Evolutionary conservation across 345 rosid species (phyloP).

Genomic region (Kandelia obovata): DNA sequence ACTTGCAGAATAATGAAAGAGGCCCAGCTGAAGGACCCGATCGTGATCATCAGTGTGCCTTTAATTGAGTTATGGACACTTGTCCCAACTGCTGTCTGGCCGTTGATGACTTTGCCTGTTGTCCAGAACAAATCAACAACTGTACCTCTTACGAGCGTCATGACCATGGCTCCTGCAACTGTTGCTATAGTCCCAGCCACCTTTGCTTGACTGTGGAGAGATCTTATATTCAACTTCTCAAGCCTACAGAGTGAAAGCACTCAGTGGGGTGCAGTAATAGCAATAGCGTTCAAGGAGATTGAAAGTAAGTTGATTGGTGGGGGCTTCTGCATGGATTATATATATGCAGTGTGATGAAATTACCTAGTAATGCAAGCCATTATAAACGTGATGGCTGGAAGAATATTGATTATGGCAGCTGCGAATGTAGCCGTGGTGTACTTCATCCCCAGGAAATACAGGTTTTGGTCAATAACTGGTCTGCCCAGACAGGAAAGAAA

Average conservation of each 20-base stretch:
- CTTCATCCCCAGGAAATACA: conserved; percentile 75
- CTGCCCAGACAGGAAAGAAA: conserved; percentile 26
- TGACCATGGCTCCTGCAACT: conserved; percentile 85
- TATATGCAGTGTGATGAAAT: not conserved
- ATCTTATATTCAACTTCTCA: conserved; percentile 56
- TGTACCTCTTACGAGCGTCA: conserved; percentile 81
- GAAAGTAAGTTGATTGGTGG: too few species aligned
- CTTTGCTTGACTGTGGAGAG: conserved; percentile 57
- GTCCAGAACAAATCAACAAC: conserved; percentile 51
- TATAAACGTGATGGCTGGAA: conserved; percentile 79
- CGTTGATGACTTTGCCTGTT: conserved; percentile 31
- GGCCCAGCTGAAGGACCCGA: conserved; percentile 71
- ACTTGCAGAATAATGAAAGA: conserved; percentile 77
- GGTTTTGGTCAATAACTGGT: conserved; percentile 84
- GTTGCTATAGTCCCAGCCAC: conserved; percentile 68
- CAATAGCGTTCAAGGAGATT: not conserved
- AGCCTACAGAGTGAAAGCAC: conserved; percentile 30
- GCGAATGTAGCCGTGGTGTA: conserved; percentile 83
- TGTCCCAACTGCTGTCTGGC: conserved; percentile 34
- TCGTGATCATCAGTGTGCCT: conserved; percentile 59
- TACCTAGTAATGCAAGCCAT: conserved; percentile 65
- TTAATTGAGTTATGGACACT: conserved; percentile 45
- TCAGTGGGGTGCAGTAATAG: not conserved
- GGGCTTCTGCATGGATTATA: too few species aligned
- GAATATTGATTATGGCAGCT: conserved; percentile 71